phyloP scores from a whole-genome alignment of 2,329 filamentous ascomycete species.

The Eutypa lata region DNA sequence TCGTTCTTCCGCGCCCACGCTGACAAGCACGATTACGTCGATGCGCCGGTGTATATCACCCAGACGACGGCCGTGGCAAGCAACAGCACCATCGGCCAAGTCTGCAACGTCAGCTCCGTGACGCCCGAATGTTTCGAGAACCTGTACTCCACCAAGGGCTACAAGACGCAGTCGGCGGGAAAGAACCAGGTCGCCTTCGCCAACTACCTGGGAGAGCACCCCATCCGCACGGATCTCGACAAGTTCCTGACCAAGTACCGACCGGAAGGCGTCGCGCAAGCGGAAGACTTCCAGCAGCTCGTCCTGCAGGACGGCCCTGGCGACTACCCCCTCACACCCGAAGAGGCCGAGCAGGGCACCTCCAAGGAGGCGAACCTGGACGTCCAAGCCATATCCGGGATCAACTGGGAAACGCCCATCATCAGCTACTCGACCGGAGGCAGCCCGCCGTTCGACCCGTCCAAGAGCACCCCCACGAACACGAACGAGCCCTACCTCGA shows the following conservation, averaged over 20 bases:
- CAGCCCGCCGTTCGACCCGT: slow-evolving; percentile 28
- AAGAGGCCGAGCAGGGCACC: slow-evolving; percentile 16
- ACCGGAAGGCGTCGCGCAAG: slow-evolving; percentile 31
- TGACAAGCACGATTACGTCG: slow-evolving; percentile 26
- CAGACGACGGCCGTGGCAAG: slow-evolving; percentile 26
- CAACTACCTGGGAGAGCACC: slow-evolving; percentile 44
- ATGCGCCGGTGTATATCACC: slow-evolving; percentile 26
- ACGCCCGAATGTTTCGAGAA: slow-evolving; percentile 52
- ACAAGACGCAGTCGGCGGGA: slow-evolving; percentile 39
- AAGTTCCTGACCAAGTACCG: slow-evolving; percentile 34
- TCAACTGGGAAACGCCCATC: slow-evolving; percentile 26
- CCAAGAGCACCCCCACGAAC: slow-evolving; percentile 18
- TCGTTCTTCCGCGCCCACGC: slow-evolving; percentile 49
- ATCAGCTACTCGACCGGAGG: slow-evolving; percentile 30
- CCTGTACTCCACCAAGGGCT: slow-evolving; percentile 52
- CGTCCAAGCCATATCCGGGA: slow-evolving; percentile 28
- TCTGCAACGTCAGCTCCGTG: slow-evolving; percentile 48
- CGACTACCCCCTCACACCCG: slow-evolving; percentile 22
- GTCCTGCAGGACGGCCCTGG: slow-evolving; percentile 31
- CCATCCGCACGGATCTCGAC: slow-evolving; percentile 41
- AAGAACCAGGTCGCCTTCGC: slow-evolving; percentile 43
- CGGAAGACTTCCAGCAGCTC: slow-evolving; percentile 30
- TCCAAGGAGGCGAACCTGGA: slow-evolving; percentile 29
- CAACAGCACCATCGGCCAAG: slow-evolving; percentile 23
- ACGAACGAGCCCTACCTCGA: slow-evolving; percentile 57